Conservation (phyloP, 805 yeast genomes). For the Metschnikowia reukaufii region DNA sequence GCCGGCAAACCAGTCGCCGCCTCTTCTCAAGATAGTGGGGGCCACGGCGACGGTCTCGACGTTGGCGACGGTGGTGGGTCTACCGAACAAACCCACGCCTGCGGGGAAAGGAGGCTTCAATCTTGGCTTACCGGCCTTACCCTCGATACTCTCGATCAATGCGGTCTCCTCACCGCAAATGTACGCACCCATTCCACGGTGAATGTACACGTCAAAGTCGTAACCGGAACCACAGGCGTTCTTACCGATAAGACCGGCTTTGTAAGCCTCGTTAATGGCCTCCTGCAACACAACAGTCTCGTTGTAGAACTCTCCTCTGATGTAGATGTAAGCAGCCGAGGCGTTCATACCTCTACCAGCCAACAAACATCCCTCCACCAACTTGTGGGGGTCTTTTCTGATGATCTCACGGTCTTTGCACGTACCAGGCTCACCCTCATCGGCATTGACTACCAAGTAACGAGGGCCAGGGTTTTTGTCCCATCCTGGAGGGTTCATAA, state of each 20-base stretch:
- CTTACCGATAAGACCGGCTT: conserved; percentile 76
- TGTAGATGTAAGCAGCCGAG: conserved; percentile 87
- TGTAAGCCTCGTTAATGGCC: conserved; percentile 86
- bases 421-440: conserved; percentile 94
- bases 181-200: conserved; percentile 93
- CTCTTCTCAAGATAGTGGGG: conserved; percentile 86
- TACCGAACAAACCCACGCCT: conserved; percentile 86
- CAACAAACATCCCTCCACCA: conserved; percentile 86
- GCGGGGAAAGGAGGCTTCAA: conserved; percentile 95
- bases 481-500: conserved; percentile 96
- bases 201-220: conserved; percentile 78
- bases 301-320: conserved; percentile 86
- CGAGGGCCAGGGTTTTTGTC: conserved; percentile 88
- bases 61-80: conserved; percentile 89
- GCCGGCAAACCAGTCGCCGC: conserved; percentile 81
- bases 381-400: conserved; percentile 88
- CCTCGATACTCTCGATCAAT: conserved; percentile 82
- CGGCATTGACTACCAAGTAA: conserved; percentile 86
- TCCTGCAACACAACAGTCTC: conserved; percentile 72
- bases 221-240: conserved; percentile 87
- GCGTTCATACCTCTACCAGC: conserved; percentile 94
- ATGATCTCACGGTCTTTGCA: conserved; percentile 91
- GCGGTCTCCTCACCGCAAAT: conserved; percentile 94
- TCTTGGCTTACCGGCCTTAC: conserved; percentile 92
- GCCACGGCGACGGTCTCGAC: conserved; percentile 91